Base-by-base conservation (phyloP, 768 basidiomycete species). In the Polyporus arcularius region DNA sequence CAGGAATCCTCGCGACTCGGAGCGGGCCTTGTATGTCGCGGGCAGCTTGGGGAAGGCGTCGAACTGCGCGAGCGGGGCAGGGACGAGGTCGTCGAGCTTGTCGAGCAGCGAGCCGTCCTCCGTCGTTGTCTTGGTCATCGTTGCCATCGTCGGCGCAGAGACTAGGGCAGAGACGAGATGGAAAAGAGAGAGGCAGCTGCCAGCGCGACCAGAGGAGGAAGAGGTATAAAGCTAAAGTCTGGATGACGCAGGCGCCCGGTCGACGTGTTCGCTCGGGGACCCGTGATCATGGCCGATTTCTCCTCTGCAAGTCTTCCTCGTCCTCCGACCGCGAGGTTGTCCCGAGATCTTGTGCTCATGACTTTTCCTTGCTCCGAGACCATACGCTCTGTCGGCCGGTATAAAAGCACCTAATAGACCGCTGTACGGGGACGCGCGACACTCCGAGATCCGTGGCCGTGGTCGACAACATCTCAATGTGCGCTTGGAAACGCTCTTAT, bases 1-100 rank as follows among this genome's bases (percentile, higher is more conserved):
- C 74, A 92, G 79, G 73, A 94, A 85, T 11, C 94, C 93, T 39
- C 94, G 85, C 7, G 87, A 85, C 68, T 88, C 85, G 9, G 91
- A 89, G 57, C 89, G 86, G 31, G 86, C 71, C 72, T 88, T 91
- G 83, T 94, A 96, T 0, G 89, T 85, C 21, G 88, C 82, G 11
- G 89, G 88, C 12, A 94, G 79, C 74, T 95, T 93, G 50, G 91
- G 89, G 70, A 95, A 95, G 0, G 92, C 92, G 79, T 95, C 92
- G 76, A 93, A 89, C 63, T 85, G 76, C 39, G 85, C 81, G 41
- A 94, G 76, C n/a, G 85, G 82, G 6, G 79, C 78, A n/a, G 87
- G 85, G 4, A 85, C 83, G 32, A 80, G 79, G 15, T 79, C 72
- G 73, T 91, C 88, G 64, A 92, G 82, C 68, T 84, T 85, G 68